Percentiles rank a stretch among this genome's conserved stretches.
Evolutionary conservation across 495 filamentous ascomycete genomes (phyloP).

Genomic region (Xylaria palmicola): DNA sequence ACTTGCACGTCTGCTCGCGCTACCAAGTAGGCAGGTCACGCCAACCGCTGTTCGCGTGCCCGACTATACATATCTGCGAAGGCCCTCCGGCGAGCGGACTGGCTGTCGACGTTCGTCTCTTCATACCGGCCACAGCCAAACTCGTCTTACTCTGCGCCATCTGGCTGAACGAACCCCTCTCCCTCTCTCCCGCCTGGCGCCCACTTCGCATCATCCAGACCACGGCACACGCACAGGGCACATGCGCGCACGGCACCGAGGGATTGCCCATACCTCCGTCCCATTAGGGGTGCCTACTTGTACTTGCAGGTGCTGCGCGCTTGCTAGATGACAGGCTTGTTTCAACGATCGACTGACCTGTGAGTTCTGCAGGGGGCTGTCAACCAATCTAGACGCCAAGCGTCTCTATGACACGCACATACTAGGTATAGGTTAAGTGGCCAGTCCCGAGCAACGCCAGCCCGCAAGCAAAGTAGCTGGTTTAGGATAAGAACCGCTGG

Average conservation of each 20-base stretch:
- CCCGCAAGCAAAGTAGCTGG: no score
- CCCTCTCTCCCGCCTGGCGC: neutral
- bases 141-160: neutral
- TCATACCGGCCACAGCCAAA: neutral
- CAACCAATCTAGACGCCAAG: conserved; percentile 11
- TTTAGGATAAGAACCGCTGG: neutral
- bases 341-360: neutral
- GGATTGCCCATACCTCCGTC: no score
- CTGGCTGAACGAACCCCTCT: conserved; percentile 1
- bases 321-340: neutral
- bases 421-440: no score
- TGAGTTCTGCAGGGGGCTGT: neutral
- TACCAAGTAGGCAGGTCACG: conserved; percentile 4
- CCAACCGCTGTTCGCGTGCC: conserved; percentile 3
- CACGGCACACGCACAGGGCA: neutral
- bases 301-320: no score
- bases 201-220: neutral
- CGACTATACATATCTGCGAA: neutral
- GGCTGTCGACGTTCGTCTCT: neutral
- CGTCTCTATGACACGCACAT: neutral
- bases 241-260: neutral
- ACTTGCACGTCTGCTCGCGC: neutral
- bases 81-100: neutral
- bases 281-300: no score
- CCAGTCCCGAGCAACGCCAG: no score